Conservation (phyloP, 805 yeast genomes). For the Ogataea paraovalis region DNA sequence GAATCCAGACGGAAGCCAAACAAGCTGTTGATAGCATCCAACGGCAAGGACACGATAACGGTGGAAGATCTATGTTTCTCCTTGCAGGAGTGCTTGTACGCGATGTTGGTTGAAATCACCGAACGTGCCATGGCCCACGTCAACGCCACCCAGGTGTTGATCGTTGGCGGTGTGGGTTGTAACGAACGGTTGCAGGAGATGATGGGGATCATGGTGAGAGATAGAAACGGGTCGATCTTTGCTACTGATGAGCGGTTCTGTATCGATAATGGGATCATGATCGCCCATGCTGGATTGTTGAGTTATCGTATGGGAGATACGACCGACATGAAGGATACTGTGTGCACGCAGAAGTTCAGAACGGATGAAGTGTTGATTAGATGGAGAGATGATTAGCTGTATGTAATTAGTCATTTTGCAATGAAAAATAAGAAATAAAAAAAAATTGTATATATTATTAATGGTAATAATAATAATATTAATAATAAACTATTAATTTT, state of each 20-base stretch:
- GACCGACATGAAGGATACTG: slow-evolving; percentile 58
- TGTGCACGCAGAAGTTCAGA: slow-evolving; percentile 89
- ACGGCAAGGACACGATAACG: slow-evolving; percentile 52
- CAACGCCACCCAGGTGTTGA: slow-evolving; percentile 78
- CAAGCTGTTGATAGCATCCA: slow-evolving; percentile 37
- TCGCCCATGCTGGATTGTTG: slow-evolving; percentile 94
- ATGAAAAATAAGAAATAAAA: slow-evolving; percentile 3
- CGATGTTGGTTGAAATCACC: slow-evolving; percentile 96
- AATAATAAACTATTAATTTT: background rate
- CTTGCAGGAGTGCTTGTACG: slow-evolving; percentile 85
- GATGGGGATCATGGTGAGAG: slow-evolving; percentile 95
- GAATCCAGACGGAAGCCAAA: no score
- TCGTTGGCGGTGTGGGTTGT: slow-evolving; percentile 99
- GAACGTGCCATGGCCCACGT: slow-evolving; percentile 99
- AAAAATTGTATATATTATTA: background rate
- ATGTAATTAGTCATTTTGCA: background rate
- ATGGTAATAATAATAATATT: background rate
- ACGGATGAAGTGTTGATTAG: slow-evolving; percentile 89
- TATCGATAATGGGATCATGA: slow-evolving; percentile 98
- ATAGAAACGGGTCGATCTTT: slow-evolving; percentile 80
- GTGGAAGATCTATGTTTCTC: slow-evolving; percentile 90
- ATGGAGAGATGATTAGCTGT: slow-evolving; percentile 68
- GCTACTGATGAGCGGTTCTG: slow-evolving; percentile 98
- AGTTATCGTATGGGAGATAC: slow-evolving; percentile 80
- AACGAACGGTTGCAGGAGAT: slow-evolving; percentile 86